phyloP scores from a whole-genome alignment of 768 basidiomycete genomes.

The Gymnopilus junonius region DNA sequence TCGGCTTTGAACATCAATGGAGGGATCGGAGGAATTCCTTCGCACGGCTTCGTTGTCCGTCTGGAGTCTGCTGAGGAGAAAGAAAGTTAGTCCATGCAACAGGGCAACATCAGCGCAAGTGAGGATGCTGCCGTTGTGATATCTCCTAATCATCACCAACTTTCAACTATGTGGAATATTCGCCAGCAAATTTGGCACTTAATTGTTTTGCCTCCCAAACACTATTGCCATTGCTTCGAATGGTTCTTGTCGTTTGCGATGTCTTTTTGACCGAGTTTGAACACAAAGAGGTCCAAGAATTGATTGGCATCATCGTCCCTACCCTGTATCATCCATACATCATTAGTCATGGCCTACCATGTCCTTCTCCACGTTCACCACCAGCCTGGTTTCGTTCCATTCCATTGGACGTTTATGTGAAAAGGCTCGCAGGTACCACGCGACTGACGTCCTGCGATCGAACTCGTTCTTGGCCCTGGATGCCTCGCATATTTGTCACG shows the following conservation, averaged over 20 bases:
- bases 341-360: slow-evolving; percentile 21
- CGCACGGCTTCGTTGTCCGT: slow-evolving; percentile 9
- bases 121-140: not conserved
- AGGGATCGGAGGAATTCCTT: slow-evolving; percentile 1
- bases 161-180: slow-evolving; percentile 2
- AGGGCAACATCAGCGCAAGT: not conserved
- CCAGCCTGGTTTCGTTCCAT: slow-evolving; percentile 4
- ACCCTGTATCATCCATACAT: slow-evolving; percentile 14
- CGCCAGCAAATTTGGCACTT: not conserved
- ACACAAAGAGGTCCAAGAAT: slow-evolving; percentile 8
- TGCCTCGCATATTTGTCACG: slow-evolving; percentile 7
- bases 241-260: not conserved
- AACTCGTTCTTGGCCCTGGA: slow-evolving; percentile 2
- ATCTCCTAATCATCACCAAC: not conserved
- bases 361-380: slow-evolving; percentile 1
- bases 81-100: slow-evolving; percentile 5
- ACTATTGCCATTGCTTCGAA: not conserved
- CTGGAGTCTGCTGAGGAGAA: slow-evolving; percentile 10
- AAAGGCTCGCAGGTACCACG: slow-evolving; percentile 3
- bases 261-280: slow-evolving; percentile 5
- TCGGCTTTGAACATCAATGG: slow-evolving; percentile 16
- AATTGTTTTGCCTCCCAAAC: not conserved
- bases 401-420: slow-evolving; percentile 7
- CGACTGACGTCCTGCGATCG: not conserved
- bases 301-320: slow-evolving; percentile 9